Evolutionary conservation across 2,329 filamentous ascomycete species (phyloP).

Genomic region (Dothistroma pini): DNA sequence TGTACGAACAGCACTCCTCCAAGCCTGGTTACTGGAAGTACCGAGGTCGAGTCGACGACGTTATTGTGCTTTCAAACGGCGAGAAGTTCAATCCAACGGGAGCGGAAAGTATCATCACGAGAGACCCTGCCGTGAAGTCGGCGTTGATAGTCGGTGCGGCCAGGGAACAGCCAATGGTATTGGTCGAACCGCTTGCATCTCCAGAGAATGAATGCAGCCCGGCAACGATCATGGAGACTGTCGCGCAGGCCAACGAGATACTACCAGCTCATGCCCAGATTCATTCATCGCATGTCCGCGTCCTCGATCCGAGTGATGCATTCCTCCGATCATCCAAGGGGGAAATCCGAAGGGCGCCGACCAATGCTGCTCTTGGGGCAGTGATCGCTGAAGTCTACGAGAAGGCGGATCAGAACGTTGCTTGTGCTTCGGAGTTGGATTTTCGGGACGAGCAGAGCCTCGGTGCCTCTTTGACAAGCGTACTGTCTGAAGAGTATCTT

Average conservation of each 20-base stretch:
- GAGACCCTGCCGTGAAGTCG: conserved; percentile 27
- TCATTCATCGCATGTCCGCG: conserved; percentile 41
- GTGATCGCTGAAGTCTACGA: conserved; percentile 4
- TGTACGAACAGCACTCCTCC: conserved; percentile 4
- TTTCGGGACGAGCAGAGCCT: not conserved
- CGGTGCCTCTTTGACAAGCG: not conserved
- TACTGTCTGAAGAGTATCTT: not conserved
- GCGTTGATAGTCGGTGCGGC: conserved; percentile 34
- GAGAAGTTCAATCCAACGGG: conserved; percentile 6
- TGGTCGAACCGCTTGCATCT: conserved; percentile 27
- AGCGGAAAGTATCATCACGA: conserved; percentile 12
- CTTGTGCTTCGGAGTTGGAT: not conserved
- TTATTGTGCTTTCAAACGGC: conserved; percentile 9
- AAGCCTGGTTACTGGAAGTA: conserved; percentile 10
- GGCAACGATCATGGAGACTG: conserved; percentile 43
- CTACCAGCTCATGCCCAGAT: conserved; percentile 45
- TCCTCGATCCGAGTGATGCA: conserved; percentile 23
- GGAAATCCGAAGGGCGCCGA: conserved; percentile 12
- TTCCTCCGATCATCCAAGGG: conserved; percentile 18
- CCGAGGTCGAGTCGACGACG: conserved; percentile 6
- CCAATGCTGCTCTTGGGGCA: conserved; percentile 3
- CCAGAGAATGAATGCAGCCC: conserved; percentile 12
- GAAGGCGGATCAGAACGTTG: not conserved
- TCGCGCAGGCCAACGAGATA: conserved; percentile 43
- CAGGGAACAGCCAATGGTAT: conserved; percentile 29